Percentiles rank a stretch among this genome's conserved stretches.
These are phyloP conservation scores for Backusella morwellensis DNA, from an alignment of 192 early-diverging fungal genomes.

Conservation along the genomic window DNA sequence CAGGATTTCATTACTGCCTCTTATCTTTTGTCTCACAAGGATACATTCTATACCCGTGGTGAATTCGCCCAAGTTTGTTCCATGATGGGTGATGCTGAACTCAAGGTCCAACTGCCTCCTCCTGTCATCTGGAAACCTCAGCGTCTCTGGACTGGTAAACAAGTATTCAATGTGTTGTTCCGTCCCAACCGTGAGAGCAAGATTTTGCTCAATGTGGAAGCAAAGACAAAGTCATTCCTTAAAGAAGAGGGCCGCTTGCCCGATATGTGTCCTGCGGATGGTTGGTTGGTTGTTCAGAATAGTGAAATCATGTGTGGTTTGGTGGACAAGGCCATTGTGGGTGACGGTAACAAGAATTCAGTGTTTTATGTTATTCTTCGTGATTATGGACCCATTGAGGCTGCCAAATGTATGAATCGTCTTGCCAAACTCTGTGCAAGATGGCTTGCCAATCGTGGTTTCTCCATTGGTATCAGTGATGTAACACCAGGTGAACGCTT, in stretches of 20 bases:
- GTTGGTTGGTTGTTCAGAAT: slow-evolving; percentile 87
- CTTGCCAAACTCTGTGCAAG: slow-evolving; percentile 65
- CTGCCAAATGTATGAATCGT: slow-evolving; percentile 93
- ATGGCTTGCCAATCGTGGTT: slow-evolving; percentile 78
- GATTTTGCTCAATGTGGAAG: slow-evolving; percentile 84
- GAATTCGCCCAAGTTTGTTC: slow-evolving; percentile 92
- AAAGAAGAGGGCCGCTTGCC: slow-evolving; percentile 56
- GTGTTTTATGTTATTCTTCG: slow-evolving; percentile 92
- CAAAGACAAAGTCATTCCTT: slow-evolving; percentile 77
- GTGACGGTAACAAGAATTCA: slow-evolving; percentile 94
- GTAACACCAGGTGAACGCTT: slow-evolving; percentile 87
- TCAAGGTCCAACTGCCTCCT: slow-evolving; percentile 89
- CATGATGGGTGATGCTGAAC: slow-evolving; percentile 84
- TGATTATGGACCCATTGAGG: slow-evolving; percentile 85
- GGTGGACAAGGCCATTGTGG: slow-evolving; percentile 94
- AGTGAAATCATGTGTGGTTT: slow-evolving; percentile 93
- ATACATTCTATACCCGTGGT: slow-evolving; percentile 92
- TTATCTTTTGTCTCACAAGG: slow-evolving; percentile 91
- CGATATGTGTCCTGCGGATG: slow-evolving; percentile 88
- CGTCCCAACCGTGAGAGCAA: slow-evolving; percentile 71
- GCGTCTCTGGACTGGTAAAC: slow-evolving; percentile 95
- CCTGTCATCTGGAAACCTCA: slow-evolving; percentile 90
- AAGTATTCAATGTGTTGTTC: slow-evolving; percentile 88
- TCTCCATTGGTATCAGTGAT: slow-evolving; percentile 98
- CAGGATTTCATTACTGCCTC: slow-evolving; percentile 99